Conservation (phyloP, 2,329 filamentous ascomycete species). For the Zelopaecilomyces penicillatus region DNA sequence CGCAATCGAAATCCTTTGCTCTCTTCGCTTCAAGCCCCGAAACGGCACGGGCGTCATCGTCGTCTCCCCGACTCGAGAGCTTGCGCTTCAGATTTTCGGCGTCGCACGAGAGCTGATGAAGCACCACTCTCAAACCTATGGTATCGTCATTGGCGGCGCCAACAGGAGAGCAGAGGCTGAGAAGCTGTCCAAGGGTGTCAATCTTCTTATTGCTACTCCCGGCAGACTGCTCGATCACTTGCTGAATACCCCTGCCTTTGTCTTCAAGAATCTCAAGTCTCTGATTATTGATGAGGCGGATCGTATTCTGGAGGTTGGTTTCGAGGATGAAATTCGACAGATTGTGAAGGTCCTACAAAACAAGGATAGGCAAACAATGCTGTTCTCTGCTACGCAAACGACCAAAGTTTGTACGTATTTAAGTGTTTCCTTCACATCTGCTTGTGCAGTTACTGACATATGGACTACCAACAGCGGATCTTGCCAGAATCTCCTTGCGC, state of each 20-base stretch:
- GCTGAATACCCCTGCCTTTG: conserved; percentile 75
- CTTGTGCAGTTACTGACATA: background rate
- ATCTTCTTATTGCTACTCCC: conserved; percentile 87
- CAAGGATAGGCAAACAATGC: conserved; percentile 83
- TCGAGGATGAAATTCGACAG: conserved; percentile 96
- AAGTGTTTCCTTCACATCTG: background rate
- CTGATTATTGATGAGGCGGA: conserved; percentile 96
- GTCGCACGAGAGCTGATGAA: conserved; percentile 90
- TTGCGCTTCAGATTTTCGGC: conserved; percentile 92
- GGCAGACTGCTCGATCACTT: conserved; percentile 89
- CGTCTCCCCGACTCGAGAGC: conserved; percentile 85
- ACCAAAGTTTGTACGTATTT: conserved; percentile 63
- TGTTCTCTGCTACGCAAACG: conserved; percentile 98
- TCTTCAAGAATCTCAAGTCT: conserved; percentile 87
- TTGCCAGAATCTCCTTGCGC: conserved; percentile 86
- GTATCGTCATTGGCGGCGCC: conserved; percentile 92
- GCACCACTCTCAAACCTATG: conserved; percentile 87
- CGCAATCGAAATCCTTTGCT: conserved; percentile 84
- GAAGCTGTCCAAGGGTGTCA: conserved; percentile 90
- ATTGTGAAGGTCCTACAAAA: conserved; percentile 91
- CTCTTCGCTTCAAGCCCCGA: conserved; percentile 86
- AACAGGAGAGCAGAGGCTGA: conserved; percentile 86
- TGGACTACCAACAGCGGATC: conserved; percentile 54
- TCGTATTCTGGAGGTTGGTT: conserved; percentile 91
- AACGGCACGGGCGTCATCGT: conserved; percentile 91